phyloP scores from a whole-genome alignment of 192 early-diverging fungal species.

The Dissophora ornata region DNA sequence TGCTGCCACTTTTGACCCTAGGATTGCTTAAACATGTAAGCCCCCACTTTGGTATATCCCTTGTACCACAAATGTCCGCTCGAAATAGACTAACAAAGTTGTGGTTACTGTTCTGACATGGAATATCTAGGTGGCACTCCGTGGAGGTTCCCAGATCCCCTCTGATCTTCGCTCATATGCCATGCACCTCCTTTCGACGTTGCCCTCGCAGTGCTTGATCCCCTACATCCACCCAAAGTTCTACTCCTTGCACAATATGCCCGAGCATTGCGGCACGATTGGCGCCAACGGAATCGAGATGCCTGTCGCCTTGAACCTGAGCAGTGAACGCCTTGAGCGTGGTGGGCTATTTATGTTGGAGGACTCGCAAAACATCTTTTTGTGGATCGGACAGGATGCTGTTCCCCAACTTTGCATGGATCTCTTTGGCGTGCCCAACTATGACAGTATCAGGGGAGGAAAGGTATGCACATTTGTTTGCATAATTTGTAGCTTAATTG shows the following conservation, averaged over 20 bases:
- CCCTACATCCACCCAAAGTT: slow-evolving; percentile 82
- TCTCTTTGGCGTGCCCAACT: slow-evolving; percentile 82
- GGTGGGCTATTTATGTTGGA: slow-evolving; percentile 89
- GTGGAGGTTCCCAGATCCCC: slow-evolving; percentile 74
- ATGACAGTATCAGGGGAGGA: slow-evolving; percentile 82
- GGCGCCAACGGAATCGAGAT: slow-evolving; percentile 75
- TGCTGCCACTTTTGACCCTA: slow-evolving; percentile 85
- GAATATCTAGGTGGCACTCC: slow-evolving; percentile 71
- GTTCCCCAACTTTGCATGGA: slow-evolving; percentile 75
- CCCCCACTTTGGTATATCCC: too few species aligned
- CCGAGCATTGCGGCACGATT: slow-evolving; percentile 64
- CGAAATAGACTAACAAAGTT: too few species aligned
- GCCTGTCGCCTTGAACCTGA: slow-evolving; percentile 82
- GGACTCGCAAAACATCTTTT: slow-evolving; percentile 82
- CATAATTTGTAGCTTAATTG: neutral
- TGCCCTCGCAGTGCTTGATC: slow-evolving; percentile 81
- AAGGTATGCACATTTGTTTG: too few species aligned
- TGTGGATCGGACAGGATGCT: slow-evolving; percentile 87
- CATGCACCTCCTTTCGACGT: slow-evolving; percentile 81
- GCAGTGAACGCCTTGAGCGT: slow-evolving; percentile 85
- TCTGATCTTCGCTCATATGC: slow-evolving; percentile 85
- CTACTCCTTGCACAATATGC: slow-evolving; percentile 87
- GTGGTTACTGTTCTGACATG: too few species aligned
- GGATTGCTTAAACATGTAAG: slow-evolving; percentile 88
- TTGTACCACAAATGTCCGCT: too few species aligned